Evolutionary conservation across 306 rosid species (phyloP).

Genomic region (Fagus crenata): DNA sequence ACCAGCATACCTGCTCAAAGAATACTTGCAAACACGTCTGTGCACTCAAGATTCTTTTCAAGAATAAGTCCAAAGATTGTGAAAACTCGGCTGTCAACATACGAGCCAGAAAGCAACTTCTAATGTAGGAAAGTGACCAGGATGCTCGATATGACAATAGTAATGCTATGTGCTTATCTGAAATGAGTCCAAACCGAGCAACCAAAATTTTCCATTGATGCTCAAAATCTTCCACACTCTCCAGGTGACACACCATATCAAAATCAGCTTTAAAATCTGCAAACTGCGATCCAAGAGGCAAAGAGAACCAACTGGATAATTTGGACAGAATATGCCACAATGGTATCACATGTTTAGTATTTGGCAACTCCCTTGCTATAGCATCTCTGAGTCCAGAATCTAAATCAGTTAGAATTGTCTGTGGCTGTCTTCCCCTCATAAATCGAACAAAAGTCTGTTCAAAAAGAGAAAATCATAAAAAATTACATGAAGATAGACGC

Average conservation of each 20-base stretch:
- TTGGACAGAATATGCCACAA: slow-evolving; percentile 61
- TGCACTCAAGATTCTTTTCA: slow-evolving; percentile 43
- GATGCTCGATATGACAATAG: slow-evolving; percentile 45
- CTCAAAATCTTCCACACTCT: slow-evolving; percentile 57
- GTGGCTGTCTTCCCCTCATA: slow-evolving; percentile 63
- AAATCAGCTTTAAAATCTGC: slow-evolving; percentile 56
- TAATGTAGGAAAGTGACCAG: slow-evolving; percentile 50
- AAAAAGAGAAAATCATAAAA: slow-evolving; percentile 41
- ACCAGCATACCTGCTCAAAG: slow-evolving; percentile 54
- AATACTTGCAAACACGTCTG: slow-evolving; percentile 52
- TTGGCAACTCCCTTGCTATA: slow-evolving; percentile 53
- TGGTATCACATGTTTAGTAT: slow-evolving; percentile 55
- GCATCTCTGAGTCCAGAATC: slow-evolving; percentile 60
- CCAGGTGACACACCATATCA: slow-evolving; percentile 56
- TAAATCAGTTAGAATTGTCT: slow-evolving; percentile 58
- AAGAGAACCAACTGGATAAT: slow-evolving; percentile 59
- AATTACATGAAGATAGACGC: slow-evolving; percentile 26
- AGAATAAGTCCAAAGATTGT: slow-evolving; percentile 44
- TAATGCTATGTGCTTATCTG: slow-evolving; percentile 55
- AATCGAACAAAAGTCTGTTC: slow-evolving; percentile 61
- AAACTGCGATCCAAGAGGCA: slow-evolving; percentile 49
- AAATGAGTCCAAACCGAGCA: slow-evolving; percentile 55
- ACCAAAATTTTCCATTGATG: slow-evolving; percentile 59
- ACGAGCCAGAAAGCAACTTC: slow-evolving; percentile 55
- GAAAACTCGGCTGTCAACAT: slow-evolving; percentile 55